phyloP scores from a whole-genome alignment of 306 rosid species.

The Pterocarpus santalinus region DNA sequence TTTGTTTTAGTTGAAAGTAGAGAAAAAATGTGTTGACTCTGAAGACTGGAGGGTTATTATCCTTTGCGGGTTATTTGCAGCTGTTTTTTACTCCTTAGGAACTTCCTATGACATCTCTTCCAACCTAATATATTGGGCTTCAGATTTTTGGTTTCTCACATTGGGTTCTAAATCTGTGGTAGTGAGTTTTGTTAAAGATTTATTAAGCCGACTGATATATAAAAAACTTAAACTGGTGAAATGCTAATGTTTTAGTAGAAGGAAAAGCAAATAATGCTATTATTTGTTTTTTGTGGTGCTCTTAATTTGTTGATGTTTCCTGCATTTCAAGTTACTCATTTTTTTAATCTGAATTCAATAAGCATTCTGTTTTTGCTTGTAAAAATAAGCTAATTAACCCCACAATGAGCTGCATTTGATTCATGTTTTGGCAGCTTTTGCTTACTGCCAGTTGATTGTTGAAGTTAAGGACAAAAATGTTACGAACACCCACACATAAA shows the following conservation, averaged over 20 bases:
- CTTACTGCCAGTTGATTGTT: slow-evolving; percentile 5
- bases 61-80: neutral
- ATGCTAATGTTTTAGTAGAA: slow-evolving; percentile 15
- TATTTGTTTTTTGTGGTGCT: neutral
- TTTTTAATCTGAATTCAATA: neutral
- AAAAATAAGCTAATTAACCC: slow-evolving; percentile 3
- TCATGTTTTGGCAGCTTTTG: neutral
- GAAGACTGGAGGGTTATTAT: slow-evolving; percentile 1
- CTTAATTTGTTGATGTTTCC: slow-evolving; percentile 6
- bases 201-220: slow-evolving; percentile 14
- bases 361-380: slow-evolving; percentile 7
- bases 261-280: neutral
- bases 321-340: neutral
- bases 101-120: slow-evolving; percentile 2
- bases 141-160: neutral
- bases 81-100: slow-evolving; percentile 7
- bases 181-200: neutral
- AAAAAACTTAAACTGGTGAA: neutral
- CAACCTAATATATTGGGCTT: slow-evolving; percentile 1
- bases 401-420: neutral
- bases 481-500: neutral
- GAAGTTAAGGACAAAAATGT: slow-evolving; percentile 10
- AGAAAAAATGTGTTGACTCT: neutral
- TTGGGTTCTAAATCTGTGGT: slow-evolving; percentile 1
- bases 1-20: slow-evolving; percentile 21